Conservation (phyloP, 345 rosid species). For the Nasturtium officinale region DNA sequence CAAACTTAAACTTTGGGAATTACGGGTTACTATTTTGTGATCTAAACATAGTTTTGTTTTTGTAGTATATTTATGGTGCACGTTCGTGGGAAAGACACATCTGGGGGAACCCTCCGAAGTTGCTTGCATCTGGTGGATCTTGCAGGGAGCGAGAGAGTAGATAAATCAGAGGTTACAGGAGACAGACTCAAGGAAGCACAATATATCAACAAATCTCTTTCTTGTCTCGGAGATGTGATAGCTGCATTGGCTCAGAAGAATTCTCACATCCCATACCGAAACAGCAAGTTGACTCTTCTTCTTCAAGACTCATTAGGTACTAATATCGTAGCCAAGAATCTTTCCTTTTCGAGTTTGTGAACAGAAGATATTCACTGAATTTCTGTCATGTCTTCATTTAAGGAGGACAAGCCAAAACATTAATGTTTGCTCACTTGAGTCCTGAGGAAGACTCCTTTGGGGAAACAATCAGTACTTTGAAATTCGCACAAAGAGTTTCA, state of each 20-base stretch:
- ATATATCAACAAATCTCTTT: conserved; percentile 86
- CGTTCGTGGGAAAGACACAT: conserved; percentile 72
- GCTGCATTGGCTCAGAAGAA: conserved; percentile 87
- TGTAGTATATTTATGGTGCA: conserved; percentile 85
- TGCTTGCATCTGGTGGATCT: conserved; percentile 96
- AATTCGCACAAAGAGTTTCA: conserved; percentile 89
- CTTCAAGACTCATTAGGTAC: conserved; percentile 92
- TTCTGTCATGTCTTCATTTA: conserved; percentile 18
- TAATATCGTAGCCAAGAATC: conserved; percentile 8
- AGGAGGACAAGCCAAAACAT: conserved; percentile 89
- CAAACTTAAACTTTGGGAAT: conserved; percentile 6
- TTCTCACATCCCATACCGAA: conserved; percentile 87
- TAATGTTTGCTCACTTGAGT: conserved; percentile 94
- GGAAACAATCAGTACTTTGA: conserved; percentile 85
- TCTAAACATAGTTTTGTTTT: neutral
- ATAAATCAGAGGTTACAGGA: conserved; percentile 92
- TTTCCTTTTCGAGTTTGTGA: neutral
- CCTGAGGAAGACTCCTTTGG: conserved; percentile 81
- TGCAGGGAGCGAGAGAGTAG: conserved; percentile 96
- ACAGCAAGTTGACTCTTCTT: conserved; percentile 96
- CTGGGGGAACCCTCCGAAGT: conserved; percentile 71
- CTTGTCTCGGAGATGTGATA: conserved; percentile 93
- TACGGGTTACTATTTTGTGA: neutral
- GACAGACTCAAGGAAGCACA: conserved; percentile 93
- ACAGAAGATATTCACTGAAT: neutral